Evolutionary conservation across 495 filamentous ascomycete genomes (phyloP), one percentile per base, ranked within the genome.

Genomic region (Endocarpon pusillum): DNA sequence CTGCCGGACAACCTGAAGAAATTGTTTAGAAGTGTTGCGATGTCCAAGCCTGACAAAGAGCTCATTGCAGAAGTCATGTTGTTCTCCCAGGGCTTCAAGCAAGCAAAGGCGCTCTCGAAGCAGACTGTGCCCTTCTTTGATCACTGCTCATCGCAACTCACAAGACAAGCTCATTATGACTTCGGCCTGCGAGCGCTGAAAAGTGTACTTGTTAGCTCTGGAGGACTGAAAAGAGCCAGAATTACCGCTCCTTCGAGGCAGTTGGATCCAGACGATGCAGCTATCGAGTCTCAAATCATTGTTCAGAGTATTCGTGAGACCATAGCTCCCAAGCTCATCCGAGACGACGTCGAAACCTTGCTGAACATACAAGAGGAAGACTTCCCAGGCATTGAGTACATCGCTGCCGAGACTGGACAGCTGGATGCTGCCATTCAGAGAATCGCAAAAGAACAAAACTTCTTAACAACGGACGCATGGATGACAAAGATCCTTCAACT

Each of bases 41-140:
- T 99, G 89, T 96, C 91, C 6, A 94, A 96, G 54, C 89, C 89
- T 0, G 89, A 99, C 59, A 99, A 99, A 55, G 89, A 99, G 52
- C 80, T 96, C 41, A 99, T 99, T 56, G 78, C 89, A 12, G 89
- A 99, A 61, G 89, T 99, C 36, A 99, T 96, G 89, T 75, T 99
- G 15, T 99, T 91, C 61, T 99, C 89, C 3, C 89, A 99, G 61
- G 89, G 89, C 42, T 99, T 99, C 66, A 85, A 78, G 46, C 79
- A 91, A 51, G 89, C 89, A 19, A 94, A 94, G 56, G 63, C 75
- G 38, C 62, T 99, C 11, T 91, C 89, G 3, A 86, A 81, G 52
- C 82, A 93, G 32, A 91, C 83, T 1, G 89, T 99, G 28, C 91
- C 89, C 0, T 96, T 99, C 66, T 96, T 99, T 55, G 89, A 99